Percentiles rank a stretch among this genome's conserved stretches.
Evolutionary conservation across 2,329 filamentous ascomycete genomes (phyloP).

Genomic region (Parafenestella ontariensis): DNA sequence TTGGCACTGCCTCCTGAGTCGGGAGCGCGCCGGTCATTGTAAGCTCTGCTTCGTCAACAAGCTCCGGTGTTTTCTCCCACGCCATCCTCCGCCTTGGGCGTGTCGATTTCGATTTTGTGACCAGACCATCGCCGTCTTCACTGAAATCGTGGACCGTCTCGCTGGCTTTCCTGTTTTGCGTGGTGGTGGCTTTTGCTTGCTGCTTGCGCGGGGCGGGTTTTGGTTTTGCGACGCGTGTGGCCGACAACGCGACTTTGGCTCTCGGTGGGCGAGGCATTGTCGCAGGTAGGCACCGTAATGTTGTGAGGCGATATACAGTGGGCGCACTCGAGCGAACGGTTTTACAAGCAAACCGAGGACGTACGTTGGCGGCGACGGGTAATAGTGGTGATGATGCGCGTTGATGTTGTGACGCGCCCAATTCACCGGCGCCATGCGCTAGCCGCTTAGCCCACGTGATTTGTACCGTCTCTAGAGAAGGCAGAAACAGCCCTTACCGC

Average conservation of each 20-base stretch:
- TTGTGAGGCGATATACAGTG: neutral
- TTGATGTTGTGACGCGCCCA: constrained; percentile 19
- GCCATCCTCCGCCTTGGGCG: constrained; percentile 27
- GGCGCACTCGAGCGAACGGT: constrained; percentile 12
- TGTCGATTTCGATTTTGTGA: constrained; percentile 34
- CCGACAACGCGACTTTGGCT: constrained; percentile 44
- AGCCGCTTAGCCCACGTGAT: constrained; percentile 16
- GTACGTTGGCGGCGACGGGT: neutral
- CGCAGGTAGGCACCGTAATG: constrained; percentile 4
- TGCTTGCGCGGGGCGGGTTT: constrained; percentile 31
- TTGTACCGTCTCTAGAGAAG: neutral
- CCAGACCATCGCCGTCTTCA: constrained; percentile 48
- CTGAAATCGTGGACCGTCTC: constrained; percentile 35
- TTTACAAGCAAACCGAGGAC: constrained; percentile 1
- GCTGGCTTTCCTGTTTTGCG: constrained; percentile 17
- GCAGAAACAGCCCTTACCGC: neutral
- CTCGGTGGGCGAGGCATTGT: constrained; percentile 48
- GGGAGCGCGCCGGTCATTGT: constrained; percentile 49
- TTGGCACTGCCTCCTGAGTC: constrained; percentile 10
- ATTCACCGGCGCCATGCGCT: constrained; percentile 20
- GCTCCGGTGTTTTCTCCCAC: constrained; percentile 25
- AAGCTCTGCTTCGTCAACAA: constrained; percentile 30
- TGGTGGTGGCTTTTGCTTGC: constrained; percentile 22
- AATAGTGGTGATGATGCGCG: constrained; percentile 14
- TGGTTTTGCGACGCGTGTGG: constrained; percentile 36